These are phyloP conservation scores for Benincasa hispida DNA, from an alignment of 306 rosid genomes.

Conservation along the genomic window DNA sequence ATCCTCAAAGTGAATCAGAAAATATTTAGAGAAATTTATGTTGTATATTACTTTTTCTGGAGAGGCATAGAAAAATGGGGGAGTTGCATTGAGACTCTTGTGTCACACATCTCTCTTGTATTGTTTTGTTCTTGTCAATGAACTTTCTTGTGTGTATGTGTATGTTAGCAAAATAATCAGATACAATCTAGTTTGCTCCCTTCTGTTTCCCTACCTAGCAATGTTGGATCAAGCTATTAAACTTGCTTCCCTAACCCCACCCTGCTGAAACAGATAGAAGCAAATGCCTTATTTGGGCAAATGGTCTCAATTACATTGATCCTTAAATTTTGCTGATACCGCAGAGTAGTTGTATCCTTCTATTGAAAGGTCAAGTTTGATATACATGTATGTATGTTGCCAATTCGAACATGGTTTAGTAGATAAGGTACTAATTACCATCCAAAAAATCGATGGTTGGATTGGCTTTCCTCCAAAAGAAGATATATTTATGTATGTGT, in stretches of 20 bases:
- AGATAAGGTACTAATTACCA: too few relatives aligned
- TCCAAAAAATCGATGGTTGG: too few relatives aligned
- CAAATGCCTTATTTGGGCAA: neutral
- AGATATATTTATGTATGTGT: neutral
- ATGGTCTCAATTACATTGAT: neutral
- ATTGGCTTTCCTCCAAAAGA: too few relatives aligned
- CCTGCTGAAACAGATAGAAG: neutral
- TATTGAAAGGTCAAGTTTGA: neutral
- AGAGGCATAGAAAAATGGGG: neutral
- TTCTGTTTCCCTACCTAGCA: neutral
- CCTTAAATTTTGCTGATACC: neutral
- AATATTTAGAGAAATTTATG: neutral
- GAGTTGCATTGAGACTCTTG: neutral
- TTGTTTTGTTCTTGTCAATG: neutral
- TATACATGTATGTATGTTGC: too few relatives aligned
- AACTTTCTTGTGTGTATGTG: neutral
- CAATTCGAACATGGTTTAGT: too few relatives aligned
- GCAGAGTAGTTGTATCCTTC: neutral
- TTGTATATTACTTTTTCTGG: neutral
- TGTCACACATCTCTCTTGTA: neutral
- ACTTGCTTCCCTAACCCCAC: neutral
- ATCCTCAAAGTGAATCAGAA: neutral
- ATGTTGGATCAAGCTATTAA: neutral
- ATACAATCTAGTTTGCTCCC: neutral
- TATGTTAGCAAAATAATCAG: neutral